These are phyloP conservation scores for Gossypium davidsonii DNA, from an alignment of 441 rosid genomes.

Conservation along the genomic window DNA sequence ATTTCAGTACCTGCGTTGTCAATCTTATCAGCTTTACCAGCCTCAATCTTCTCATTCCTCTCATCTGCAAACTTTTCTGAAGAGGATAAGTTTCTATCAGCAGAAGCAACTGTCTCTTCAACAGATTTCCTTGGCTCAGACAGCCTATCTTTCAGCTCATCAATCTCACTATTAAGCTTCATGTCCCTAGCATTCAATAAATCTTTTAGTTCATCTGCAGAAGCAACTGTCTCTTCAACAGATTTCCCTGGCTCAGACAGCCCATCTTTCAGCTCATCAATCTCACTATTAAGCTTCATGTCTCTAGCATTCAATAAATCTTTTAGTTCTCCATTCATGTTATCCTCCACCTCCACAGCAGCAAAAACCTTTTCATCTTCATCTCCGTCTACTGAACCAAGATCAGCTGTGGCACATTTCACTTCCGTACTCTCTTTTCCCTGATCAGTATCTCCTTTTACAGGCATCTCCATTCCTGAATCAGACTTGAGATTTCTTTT, in stretches of 20 bases:
- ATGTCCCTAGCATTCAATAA: constrained; percentile 12
- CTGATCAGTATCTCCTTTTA: constrained; percentile 1
- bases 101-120: constrained; percentile 22
- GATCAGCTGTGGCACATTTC: too few species aligned
- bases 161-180: constrained; percentile 14
- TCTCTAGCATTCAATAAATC: constrained; percentile 14
- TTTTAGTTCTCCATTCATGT: constrained; percentile 2
- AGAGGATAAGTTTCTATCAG: constrained; percentile 21
- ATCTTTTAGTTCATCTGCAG: constrained; percentile 18
- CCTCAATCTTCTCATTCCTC: constrained; percentile 26
- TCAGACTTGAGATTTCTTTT: constrained; percentile 14
- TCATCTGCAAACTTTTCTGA: constrained; percentile 23
- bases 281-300: constrained; percentile 16
- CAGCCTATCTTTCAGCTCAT: constrained; percentile 18
- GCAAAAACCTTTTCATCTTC: not conserved
- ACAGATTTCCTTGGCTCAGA: constrained; percentile 3
- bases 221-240: constrained; percentile 19
- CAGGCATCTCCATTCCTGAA: not conserved
- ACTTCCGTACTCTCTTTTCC: not conserved
- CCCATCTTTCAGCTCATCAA: constrained; percentile 14
- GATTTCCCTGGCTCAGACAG: constrained; percentile 11
- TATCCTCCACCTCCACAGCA: not conserved
- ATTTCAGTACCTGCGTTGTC: constrained; percentile 40
- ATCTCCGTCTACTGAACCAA: too few species aligned
- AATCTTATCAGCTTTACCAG: constrained; percentile 21